phyloP scores from a whole-genome alignment of 2,329 filamentous ascomycete species.

The Neofusicoccum sp. region DNA sequence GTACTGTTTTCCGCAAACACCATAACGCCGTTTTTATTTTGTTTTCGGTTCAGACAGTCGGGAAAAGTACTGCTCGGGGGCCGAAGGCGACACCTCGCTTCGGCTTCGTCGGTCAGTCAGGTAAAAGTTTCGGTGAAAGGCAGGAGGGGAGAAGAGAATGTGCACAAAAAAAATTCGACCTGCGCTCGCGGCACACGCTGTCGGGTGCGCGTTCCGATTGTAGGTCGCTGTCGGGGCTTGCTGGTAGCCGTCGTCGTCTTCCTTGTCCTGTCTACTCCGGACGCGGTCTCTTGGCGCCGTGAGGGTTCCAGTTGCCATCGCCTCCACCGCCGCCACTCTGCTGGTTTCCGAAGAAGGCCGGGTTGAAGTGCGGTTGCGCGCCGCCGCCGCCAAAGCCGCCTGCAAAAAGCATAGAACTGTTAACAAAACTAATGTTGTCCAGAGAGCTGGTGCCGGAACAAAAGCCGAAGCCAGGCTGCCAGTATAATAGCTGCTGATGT shows the following conservation, averaged over 20 bases:
- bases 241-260: neutral
- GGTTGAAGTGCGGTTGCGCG: constrained; percentile 69
- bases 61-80: neutral
- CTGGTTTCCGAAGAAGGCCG: constrained; percentile 62
- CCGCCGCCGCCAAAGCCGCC: constrained; percentile 62
- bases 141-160: neutral
- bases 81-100: neutral
- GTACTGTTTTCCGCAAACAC: constrained; percentile 9
- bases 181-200: too few species aligned
- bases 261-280: constrained; percentile 56
- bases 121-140: neutral
- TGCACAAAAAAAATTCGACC: too few species aligned
- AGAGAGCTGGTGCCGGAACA: neutral
- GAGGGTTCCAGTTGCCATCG: constrained; percentile 73
- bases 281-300: constrained; percentile 75
- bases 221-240: too few species aligned
- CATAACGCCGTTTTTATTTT: constrained; percentile 7
- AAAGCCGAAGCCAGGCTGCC: neutral
- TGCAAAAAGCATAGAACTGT: constrained; percentile 12
- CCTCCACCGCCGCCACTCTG: constrained; percentile 44
- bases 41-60: neutral
- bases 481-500: neutral
- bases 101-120: neutral
- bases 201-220: too few species aligned
- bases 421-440: neutral